Evolutionary conservation across 441 rosid species (phyloP), one percentile per base, ranked within the genome.

Genomic region (Euphorbia schlechtendalii): DNA sequence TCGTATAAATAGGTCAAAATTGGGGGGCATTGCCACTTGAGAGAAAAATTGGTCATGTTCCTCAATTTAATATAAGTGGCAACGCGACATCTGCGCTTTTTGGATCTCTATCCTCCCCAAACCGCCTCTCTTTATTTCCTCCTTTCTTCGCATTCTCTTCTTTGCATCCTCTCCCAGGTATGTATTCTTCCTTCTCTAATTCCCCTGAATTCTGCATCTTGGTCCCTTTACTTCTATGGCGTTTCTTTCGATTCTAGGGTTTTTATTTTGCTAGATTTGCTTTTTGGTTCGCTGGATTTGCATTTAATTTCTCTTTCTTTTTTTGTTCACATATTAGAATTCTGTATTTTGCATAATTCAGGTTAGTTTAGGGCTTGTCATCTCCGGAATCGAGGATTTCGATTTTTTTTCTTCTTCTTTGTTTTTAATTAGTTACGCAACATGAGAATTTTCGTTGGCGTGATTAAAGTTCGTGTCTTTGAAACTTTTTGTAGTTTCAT

Each of bases 41-140:
- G 17, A 4, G 13, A 4, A 13, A 4, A 48, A n/a, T 2, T 48
- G 15, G 56, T 18, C 17, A 2, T 0, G 38, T 43, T 46, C 28
- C 18, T 7, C 63, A 20, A 59, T 34, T 20, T 25, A 45, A 10
- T 36, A 32, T 60, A 64, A 64, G 65, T n/a, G 78, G 74, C 71
- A 49, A 58, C 77, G 62, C 66, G 74, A 46, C 30, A 7, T 13
- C 27, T 59, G 54, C 69, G 70, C 30, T 55, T 34, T 6, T 17
- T 2, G 25, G 46, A 46, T 51, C 24, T 51, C 32, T 61, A 18
- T 28, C 24, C 60, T 41, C 51, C 40, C 8, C 18, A 3, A 22
- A 10, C 17, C 8, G 24, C 57, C 46, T 20, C 36, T 55, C 24
- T 38, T 5, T 49, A 11, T 18, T 51, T 2, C 20, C 6, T 27